These are phyloP conservation scores for Lecanicillium sp. DNA, from an alignment of 2,329 filamentous ascomycete genomes.

Conservation along the genomic window DNA sequence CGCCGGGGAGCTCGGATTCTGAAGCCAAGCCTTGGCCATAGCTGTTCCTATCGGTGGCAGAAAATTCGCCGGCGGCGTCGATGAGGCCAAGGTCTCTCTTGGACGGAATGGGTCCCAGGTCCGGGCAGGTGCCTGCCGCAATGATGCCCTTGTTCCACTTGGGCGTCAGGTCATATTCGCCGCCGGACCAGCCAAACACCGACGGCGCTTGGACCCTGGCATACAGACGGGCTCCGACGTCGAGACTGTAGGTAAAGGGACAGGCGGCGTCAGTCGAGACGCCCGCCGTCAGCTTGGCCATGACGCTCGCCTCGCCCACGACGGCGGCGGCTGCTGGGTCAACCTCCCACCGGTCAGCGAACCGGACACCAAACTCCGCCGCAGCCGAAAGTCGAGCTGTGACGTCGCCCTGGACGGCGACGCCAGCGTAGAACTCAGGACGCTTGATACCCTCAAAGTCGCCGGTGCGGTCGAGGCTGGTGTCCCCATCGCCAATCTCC, in stretches of 20 bases:
- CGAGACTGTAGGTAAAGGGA: conserved; percentile 15
- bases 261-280: conserved; percentile 12
- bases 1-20: no score
- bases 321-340: conserved; percentile 11
- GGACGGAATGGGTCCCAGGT: conserved; percentile 13
- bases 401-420: conserved; percentile 12
- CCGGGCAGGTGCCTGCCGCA: conserved; percentile 12
- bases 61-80: no score
- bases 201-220: conserved; percentile 12
- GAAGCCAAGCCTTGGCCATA: no score
- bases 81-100: no score
- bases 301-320: conserved; percentile 14
- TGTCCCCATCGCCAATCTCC: conserved; percentile 7
- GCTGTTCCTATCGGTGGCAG: no score
- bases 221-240: conserved; percentile 14
- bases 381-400: conserved; percentile 10
- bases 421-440: conserved; percentile 15
- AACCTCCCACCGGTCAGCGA: conserved; percentile 12
- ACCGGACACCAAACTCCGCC: conserved; percentile 15
- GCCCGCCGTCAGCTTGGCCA: conserved; percentile 11
- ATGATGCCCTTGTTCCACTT: conserved; percentile 11
- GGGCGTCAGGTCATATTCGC: conserved; percentile 9
- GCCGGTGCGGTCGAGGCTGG: conserved; percentile 12
- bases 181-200: conserved; percentile 13
- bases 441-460: conserved; percentile 10